Base-by-base conservation (phyloP, 2,329 filamentous ascomycete genomes). In the Fusarium dlaminii region DNA sequence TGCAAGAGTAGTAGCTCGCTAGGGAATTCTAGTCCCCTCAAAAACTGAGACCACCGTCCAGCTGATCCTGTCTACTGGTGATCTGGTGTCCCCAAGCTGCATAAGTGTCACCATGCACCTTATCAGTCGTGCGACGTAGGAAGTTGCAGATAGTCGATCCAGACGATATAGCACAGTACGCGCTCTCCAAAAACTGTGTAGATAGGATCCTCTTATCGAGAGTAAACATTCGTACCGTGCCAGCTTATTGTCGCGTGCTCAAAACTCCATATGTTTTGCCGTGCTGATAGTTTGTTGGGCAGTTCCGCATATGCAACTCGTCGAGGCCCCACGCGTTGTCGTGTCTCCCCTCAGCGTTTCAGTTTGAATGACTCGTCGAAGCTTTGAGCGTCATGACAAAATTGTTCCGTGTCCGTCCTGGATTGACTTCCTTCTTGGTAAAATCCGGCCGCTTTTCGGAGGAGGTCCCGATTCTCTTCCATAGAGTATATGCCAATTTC, bases 401-500 rank as follows among this genome's bases (percentile, higher is more conserved):
- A 80, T 99, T 98, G 83, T 99, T 99, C 80, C 95, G 90, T 30
- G 87, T 89, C 60, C 86, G 85, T 17, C 95, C 95, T 29, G 94
- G 88, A 70, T 93, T 92, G 45, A 98, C 81, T 80, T 96, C 92
- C 70, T 89, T 88, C 83, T 98, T 98, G 68, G 75, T 57, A 61
- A 82, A 82, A 24, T 72, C 67, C 30, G 69, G 42, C 14, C 66
- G 65, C 54, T 43, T 65, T 24, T 66, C 58, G 55, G 71, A 51
- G 34, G 62, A 46, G n/a, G 68, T 36, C 10, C 75, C 75, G 12
- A 72, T 81, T 67, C 88, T 87, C 74, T 84, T 89, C 93, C 95
- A 98, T n/a, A 98, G 86, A 73, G 95, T 95, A 82, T 98, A 98
- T 29, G 94, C 90, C 57, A 99, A 86, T 82, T 98, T 97, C 49